Base-by-base conservation (phyloP, 495 filamentous ascomycete species). In the Penicillium riverlandense region DNA sequence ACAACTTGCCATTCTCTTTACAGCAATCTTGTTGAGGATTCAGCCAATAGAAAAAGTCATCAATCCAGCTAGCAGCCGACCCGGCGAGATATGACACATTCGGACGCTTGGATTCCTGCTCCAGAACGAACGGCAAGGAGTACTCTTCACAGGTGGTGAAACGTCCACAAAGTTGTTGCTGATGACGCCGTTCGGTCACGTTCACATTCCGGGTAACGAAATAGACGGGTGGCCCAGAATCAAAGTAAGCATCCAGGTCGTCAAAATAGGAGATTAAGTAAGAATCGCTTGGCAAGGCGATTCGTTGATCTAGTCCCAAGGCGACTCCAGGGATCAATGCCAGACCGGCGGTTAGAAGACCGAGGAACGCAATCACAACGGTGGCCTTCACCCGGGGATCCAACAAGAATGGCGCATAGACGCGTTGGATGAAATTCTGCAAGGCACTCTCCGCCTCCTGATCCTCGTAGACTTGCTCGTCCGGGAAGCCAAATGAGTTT, bases 201-300 rank as follows among this genome's bases (percentile, higher is more conserved):
- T 96, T 89, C 41, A 95, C 69, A 38, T 85, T 77, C 6, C 80
- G 75, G 27, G 88, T 89, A 29, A 98, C 91, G 58, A 98, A 98
- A 61, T 96, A 98, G 28, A 97, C 90, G 0, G 92, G 92, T 43
- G 94, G 91, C 0, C 92, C 92, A 33, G 83, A 80, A 37, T 86
- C 85, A 57, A 98, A 87, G 60, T 97, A 98, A 38, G 78, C 80
- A 59, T 95, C 89, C 22, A 98, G 76, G 54, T 98, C 92, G 58
- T 97, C 85, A 70, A 97, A 98, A 55, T 91, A 98, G 1, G 82
- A 74, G 46, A 97, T 94, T 14, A 97, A 68, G 55, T 98, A 97
- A 0, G 90, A 96, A 54, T 86, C 90, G 41, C 82, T 86, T 0
- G 92, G 92, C 47, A 98, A 83, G 13, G 92, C 92, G 40, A 95